Conservation (phyloP, 208 protist species). For the Acanthamoeba polyphaga region DNA sequence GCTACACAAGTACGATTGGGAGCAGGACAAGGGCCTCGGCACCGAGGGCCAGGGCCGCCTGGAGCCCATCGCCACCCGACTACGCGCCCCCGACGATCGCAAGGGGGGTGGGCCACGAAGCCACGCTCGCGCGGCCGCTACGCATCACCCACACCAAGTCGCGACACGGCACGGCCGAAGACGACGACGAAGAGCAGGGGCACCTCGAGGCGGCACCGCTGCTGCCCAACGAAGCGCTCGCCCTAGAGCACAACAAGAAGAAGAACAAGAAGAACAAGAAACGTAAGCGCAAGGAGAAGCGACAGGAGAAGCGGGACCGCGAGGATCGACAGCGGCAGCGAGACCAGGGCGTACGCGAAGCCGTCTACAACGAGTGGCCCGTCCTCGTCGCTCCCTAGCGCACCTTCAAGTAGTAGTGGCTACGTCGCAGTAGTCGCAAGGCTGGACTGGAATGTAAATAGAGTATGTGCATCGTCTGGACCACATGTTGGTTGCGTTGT, state of each 20-base stretch:
- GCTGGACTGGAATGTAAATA: not conserved
- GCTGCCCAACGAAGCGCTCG: slow-evolving; percentile 18
- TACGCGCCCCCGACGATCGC: slow-evolving; percentile 1
- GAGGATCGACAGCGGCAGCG: not conserved
- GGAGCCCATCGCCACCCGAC: not conserved
- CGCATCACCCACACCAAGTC: slow-evolving; percentile 43
- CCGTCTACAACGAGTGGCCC: slow-evolving; percentile 10
- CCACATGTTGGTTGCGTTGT: no score
- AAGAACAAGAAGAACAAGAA: slow-evolving; percentile 4
- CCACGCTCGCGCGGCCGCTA: not conserved
- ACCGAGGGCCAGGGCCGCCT: not conserved
- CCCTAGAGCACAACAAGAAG: not conserved
- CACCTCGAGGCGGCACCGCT: not conserved
- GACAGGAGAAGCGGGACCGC: not conserved
- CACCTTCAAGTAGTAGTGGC: no score
- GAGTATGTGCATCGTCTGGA: no score
- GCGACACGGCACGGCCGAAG: not conserved
- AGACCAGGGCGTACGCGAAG: not conserved
- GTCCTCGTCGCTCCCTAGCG: not conserved
- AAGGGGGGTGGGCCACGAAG: slow-evolving; percentile 2
- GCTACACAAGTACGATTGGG: slow-evolving; percentile 16
- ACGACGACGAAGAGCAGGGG: not conserved
- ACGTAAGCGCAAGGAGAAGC: not conserved
- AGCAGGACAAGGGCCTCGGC: slow-evolving; percentile 14
- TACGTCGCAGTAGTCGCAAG: no score